Conservation (phyloP, 768 basidiomycete genomes). For the Lepiota brunneoincarnata region DNA sequence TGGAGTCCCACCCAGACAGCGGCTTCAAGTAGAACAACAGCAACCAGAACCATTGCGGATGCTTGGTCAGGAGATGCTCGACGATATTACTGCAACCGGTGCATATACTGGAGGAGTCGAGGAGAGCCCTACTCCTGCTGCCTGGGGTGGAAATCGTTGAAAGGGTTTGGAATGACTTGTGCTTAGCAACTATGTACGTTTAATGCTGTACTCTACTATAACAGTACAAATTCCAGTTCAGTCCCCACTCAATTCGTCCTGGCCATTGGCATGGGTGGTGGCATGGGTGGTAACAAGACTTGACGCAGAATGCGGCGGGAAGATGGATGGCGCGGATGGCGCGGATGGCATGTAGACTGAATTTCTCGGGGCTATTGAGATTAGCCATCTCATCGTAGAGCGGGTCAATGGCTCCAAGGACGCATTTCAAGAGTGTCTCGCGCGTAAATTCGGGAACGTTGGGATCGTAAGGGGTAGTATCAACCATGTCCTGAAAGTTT, state of each 20-base stretch:
- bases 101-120: slow-evolving; percentile 52
- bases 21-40: slow-evolving; percentile 25
- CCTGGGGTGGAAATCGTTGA: slow-evolving; percentile 19
- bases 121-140: slow-evolving; percentile 65
- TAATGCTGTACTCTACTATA: background rate
- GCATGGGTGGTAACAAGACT: background rate
- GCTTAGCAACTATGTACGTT: background rate
- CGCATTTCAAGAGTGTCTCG: slow-evolving; percentile 7
- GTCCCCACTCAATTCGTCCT: background rate
- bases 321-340: background rate
- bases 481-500: slow-evolving; percentile 6
- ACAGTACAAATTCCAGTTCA: background rate
- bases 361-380: no score
- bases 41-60: slow-evolving; percentile 42
- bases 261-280: background rate
- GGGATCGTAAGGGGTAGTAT: slow-evolving; percentile 6
- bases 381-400: background rate
- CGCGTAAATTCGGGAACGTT: slow-evolving; percentile 1
- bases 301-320: background rate
- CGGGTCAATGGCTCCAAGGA: slow-evolving; percentile 11
- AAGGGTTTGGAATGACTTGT: background rate
- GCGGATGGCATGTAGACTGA: background rate
- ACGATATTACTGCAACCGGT: slow-evolving; percentile 64
- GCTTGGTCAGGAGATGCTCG: slow-evolving; percentile 59
- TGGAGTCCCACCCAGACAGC: slow-evolving; percentile 58